A percentile compares a stretch with the other conserved stretches of the same genome.
These are phyloP conservation scores for Cercospora sp. DNA, from an alignment of 2,329 filamentous ascomycete genomes.

Conservation along the genomic window DNA sequence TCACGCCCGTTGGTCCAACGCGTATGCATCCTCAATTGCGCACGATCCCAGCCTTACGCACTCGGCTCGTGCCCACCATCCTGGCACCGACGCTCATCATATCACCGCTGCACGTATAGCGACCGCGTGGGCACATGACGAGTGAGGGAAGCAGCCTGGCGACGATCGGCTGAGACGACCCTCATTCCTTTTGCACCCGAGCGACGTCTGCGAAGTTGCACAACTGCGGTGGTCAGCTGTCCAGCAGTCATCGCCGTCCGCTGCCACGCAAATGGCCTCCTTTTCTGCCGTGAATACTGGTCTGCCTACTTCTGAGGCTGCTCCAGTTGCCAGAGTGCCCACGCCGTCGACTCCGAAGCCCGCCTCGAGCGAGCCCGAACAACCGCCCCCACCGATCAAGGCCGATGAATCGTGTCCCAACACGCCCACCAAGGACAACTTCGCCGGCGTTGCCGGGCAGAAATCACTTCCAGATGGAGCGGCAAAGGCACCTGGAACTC, in stretches of 20 bases:
- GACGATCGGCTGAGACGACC: conserved; percentile 5
- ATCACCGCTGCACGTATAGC: background rate
- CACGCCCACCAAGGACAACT: conserved; percentile 64
- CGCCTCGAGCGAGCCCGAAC: conserved; percentile 55
- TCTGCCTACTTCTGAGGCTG: conserved; percentile 41
- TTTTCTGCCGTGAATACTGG: conserved; percentile 44
- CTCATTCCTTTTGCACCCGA: conserved; percentile 10
- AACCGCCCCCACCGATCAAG: conserved; percentile 41
- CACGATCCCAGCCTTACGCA: conserved; percentile 23
- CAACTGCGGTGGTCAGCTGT: conserved; percentile 27
- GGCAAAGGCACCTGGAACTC: conserved; percentile 22
- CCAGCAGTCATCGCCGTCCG: conserved; percentile 12
- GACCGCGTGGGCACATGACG: conserved; percentile 9
- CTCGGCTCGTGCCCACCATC: background rate
- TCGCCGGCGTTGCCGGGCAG: conserved; percentile 50
- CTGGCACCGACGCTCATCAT: background rate
- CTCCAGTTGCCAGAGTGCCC: conserved; percentile 54
- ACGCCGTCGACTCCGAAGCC: conserved; percentile 43
- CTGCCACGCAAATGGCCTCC: conserved; percentile 31
- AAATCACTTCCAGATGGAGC: conserved; percentile 45
- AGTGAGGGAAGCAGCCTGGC: background rate
- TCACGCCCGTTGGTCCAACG: conserved; percentile 19
- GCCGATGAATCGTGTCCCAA: conserved; percentile 50
- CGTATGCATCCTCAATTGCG: conserved; percentile 14
- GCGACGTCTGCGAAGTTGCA: conserved; percentile 22